Evolutionary conservation across 768 basidiomycete species (phyloP), one percentile per base, ranked within the genome.

Genomic region (Lyophyllum shimeji): DNA sequence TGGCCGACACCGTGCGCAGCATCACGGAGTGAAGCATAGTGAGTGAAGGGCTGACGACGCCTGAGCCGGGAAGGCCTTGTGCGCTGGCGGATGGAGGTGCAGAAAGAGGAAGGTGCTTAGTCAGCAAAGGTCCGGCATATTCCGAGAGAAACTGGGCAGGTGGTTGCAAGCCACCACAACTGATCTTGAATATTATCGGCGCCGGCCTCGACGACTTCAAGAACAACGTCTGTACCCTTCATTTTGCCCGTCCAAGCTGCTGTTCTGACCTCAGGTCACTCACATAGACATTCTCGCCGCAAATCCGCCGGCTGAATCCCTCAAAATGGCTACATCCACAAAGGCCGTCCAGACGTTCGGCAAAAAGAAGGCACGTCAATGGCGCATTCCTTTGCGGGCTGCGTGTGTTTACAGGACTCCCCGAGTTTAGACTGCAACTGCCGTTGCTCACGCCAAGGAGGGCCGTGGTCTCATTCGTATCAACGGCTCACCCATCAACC

Each of bases 301-400:
- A 64, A 61, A 56, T 53, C 54, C 58, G 57, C 62, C 65, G 63
- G 67, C 63, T 64, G 63, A 68, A 65, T 59, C 20, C 53, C 62
- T 63, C 68, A 84, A 77, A 75, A 92, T 91, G 89, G 83, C 73
- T 63, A 75, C 86, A 65, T 82, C 88, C 69, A 74, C 76, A 63
- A 92, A 93, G 80, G 93, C 95, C 80, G 96, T 98, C 65, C 96
- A 98, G 74, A 96, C 93, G 61, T 98, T 98, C 79, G 96, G 96
- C 77, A 98, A 98, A 93, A 98, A 98, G 89, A 98, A 98, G 90
- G 93, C 84, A 72, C 61, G 84, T 68, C 49, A 29, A 33, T 25
- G n/a, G 18, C n/a, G 17, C 3, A 13, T 59, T 50, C 37, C 51
- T 24, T 52, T n/a, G 43, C 50, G 60, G 37, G 59, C 45, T 46